These are phyloP conservation scores for Marasmius oreades DNA, from an alignment of 1,284 basidiomycete genomes.

Conservation along the genomic window DNA sequence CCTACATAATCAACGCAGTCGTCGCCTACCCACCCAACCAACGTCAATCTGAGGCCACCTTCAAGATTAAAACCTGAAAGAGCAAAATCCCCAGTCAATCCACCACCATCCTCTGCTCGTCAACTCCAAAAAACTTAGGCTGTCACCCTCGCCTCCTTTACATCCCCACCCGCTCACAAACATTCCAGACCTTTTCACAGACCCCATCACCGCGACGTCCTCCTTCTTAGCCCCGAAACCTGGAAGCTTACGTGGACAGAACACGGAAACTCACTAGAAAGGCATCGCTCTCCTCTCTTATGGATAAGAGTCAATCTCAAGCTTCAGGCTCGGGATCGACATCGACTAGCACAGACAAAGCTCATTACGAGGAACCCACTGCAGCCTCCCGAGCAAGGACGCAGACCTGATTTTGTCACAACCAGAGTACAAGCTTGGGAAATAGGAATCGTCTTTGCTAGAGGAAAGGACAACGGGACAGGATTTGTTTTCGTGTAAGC, in stretches of 20 bases:
- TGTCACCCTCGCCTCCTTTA: constrained; percentile 64
- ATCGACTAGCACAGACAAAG: constrained; percentile 34
- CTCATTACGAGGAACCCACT: constrained; percentile 70
- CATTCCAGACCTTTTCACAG: no score
- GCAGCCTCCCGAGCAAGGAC: constrained; percentile 74
- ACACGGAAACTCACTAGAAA: constrained; percentile 64
- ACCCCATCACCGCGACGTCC: no score
- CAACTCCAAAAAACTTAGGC: constrained; percentile 64
- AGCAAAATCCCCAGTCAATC: constrained; percentile 66
- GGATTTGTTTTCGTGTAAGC: constrained; percentile 65
- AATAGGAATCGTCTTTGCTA: constrained; percentile 81
- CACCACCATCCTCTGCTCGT: constrained; percentile 59
- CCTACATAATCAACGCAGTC: constrained; percentile 42
- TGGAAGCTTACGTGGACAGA: constrained; percentile 73
- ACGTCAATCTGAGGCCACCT: no score
- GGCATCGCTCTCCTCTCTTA: constrained; percentile 70
- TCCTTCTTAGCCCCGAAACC: no score
- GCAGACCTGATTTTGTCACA: no score
- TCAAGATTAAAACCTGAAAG: constrained; percentile 53
- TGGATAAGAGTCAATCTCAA: constrained; percentile 56
- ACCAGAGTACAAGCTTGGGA: no score
- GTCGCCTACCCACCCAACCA: constrained; percentile 53
- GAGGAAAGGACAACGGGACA: constrained; percentile 85
- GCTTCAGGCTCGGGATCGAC: constrained; percentile 49
- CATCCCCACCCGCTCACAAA: no score